A percentile compares a stretch with the other conserved stretches of the same genome.
These are phyloP conservation scores for Waltergamsia citrina DNA, from an alignment of 2,329 filamentous ascomycete genomes.

Conservation along the genomic window DNA sequence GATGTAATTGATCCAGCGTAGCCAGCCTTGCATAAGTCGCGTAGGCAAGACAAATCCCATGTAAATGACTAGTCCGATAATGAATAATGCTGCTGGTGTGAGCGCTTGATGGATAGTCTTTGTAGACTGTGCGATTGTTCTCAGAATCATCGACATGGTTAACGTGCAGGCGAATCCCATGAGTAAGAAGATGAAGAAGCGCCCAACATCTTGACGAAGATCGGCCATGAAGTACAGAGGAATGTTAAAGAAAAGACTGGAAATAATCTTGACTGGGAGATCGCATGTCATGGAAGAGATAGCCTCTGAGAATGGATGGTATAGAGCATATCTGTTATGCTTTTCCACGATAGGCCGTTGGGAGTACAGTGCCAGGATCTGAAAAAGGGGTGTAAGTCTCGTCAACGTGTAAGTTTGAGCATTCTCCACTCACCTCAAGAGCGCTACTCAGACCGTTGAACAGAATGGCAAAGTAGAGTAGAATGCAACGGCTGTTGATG, in stretches of 20 bases:
- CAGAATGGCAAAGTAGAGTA: constrained; percentile 24
- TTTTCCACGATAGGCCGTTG: constrained; percentile 28
- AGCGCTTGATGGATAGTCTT: constrained; percentile 52
- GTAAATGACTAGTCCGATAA: constrained; percentile 50
- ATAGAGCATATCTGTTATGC: constrained; percentile 21
- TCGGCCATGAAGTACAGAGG: constrained; percentile 39
- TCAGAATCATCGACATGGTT: constrained; percentile 68
- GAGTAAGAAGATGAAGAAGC: constrained; percentile 37
- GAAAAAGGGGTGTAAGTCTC: too few relatives aligned
- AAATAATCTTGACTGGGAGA: constrained; percentile 27
- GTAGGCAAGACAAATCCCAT: constrained; percentile 46
- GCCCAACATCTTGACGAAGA: constrained; percentile 28
- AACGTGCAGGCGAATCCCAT: constrained; percentile 27
- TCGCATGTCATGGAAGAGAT: constrained; percentile 24
- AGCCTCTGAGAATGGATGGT: constrained; percentile 20
- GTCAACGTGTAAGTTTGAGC: constrained; percentile 49
- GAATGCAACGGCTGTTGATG: constrained; percentile 38
- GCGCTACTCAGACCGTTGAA: constrained; percentile 43
- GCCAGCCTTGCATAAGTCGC: constrained; percentile 59
- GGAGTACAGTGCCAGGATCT: constrained; percentile 34
- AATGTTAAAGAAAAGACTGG: constrained; percentile 28
- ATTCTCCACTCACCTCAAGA: constrained; percentile 31
- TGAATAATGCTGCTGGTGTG: constrained; percentile 40
- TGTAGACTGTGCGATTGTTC: constrained; percentile 62
- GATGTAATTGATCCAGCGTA: constrained; percentile 56